Conservation (phyloP, 352 stramenopile genomes). For the Stramenopiles sp. region DNA sequence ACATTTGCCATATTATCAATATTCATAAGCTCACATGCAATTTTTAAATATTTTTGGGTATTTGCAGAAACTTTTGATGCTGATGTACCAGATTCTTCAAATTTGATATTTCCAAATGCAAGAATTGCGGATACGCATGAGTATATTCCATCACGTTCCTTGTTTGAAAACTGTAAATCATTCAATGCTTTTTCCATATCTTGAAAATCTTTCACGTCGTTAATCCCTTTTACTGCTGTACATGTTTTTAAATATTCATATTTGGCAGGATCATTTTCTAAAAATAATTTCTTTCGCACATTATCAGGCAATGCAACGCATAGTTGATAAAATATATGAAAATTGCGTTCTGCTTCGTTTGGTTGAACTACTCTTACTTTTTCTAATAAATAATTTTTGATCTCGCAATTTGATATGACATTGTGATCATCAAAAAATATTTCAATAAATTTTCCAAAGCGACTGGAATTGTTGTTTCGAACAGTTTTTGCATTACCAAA, state of each 20-base stretch:
- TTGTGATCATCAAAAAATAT: not conserved
- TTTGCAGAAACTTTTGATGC: not conserved
- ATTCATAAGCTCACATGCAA: not conserved
- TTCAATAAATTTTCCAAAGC: not conserved
- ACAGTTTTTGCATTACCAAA: not conserved
- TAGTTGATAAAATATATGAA: constrained; percentile 95
- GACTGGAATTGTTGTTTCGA: not conserved
- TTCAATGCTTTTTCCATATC: constrained; percentile 70
- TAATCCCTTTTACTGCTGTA: constrained; percentile 69
- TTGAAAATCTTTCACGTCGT: constrained; percentile 60
- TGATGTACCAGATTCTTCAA: constrained; percentile 21
- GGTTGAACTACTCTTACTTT: constrained; percentile 80
- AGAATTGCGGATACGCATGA: constrained; percentile 82
- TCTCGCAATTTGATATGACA: constrained; percentile 12
- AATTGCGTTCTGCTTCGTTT: constrained; percentile 78
- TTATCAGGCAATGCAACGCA: not conserved
- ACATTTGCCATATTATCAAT: not conserved
- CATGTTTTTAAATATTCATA: constrained; percentile 36
- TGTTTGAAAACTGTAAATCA: constrained; percentile 55
- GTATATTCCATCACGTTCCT: constrained; percentile 79
- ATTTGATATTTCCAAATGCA: constrained; percentile 88
- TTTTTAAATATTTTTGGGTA: not conserved
- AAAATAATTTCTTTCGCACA: not conserved
- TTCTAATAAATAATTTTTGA: constrained; percentile 77
- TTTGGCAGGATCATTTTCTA: not conserved